A percentile compares a stretch with the other conserved stretches of the same genome.
These are phyloP conservation scores for Yamadazyma oceani DNA, from an alignment of 1,139 yeast genomes.

Conservation along the genomic window DNA sequence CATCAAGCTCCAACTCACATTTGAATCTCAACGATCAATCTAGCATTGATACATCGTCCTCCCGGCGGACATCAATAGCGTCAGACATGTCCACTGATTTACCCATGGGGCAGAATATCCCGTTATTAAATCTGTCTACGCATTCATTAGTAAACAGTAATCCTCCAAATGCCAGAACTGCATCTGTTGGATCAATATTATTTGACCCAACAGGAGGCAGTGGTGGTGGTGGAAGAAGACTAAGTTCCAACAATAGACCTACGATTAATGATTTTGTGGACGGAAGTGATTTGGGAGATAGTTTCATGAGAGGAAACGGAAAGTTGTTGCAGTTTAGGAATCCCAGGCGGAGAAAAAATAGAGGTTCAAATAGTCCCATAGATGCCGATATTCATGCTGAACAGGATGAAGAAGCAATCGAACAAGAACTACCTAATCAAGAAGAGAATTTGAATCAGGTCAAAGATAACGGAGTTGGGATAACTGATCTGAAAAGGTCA, in stretches of 20 bases:
- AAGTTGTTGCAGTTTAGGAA: conserved; percentile 31
- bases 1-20: neutral
- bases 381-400: conserved; percentile 4
- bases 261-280: conserved; percentile 29
- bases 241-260: conserved; percentile 20
- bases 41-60: conserved; percentile 14
- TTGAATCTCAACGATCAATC: conserved; percentile 10
- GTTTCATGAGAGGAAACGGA: conserved; percentile 21
- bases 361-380: neutral
- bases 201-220: conserved; percentile 18
- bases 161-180: conserved; percentile 17
- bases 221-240: conserved; percentile 15
- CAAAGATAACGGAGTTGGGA: conserved; percentile 3
- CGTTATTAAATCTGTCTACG: conserved; percentile 34
- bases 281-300: conserved; percentile 26
- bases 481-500: conserved; percentile 4
- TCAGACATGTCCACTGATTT: conserved; percentile 24
- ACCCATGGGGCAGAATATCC: conserved; percentile 41
- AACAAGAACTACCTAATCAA: neutral
- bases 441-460: neutral
- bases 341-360: conserved; percentile 34
- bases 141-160: conserved; percentile 22
- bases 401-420: conserved; percentile 5
- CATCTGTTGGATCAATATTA: conserved; percentile 30
- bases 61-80: conserved; percentile 23